Evolutionary conservation across 345 rosid species (phyloP), one percentile per base, ranked within the genome.

Genomic region (Theobroma cacao): DNA sequence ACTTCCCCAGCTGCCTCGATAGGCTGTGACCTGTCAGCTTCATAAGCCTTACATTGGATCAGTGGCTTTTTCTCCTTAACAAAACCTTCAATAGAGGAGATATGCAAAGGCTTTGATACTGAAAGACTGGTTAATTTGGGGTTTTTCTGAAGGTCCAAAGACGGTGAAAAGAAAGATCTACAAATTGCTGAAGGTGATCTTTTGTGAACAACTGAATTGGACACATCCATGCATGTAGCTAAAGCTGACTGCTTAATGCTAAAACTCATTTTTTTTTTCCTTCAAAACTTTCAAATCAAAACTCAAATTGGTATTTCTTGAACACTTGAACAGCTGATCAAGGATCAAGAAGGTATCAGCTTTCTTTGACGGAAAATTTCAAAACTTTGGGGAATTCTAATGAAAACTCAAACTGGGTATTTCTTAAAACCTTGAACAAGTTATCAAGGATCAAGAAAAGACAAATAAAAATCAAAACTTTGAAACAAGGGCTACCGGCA

Each of bases 31-130:
- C 81, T 80, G 52, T 93, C 98, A 0, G 98, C 98, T 80, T 92
- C 99, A 36, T 91, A 94, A 3, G 99, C 99, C 66, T 88, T 81
- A 79, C 99, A 92, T 76, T 82, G 87, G 77, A 83, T 77, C 85
- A 74, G 73, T 34, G 87, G 58, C 75, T 73, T 85, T 55, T 66
- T 80, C n/a, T 76, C 78, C 17, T 77, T 75, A 31, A 79, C 82
- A 55, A 80, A 74, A 45, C 83, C 69, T 53, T 83, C 75, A 52
- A 87, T 62, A 28, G 89, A 87, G 1, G 90, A 84, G 75, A 95
- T 80, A 71, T 90, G 91, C 45, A 95, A 63, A 4, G 98, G 98
- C 75, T 85, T 92, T 1, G 91, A 86, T 5, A 93, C 28, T 9
- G 90, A 86, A 43, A 90, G 80, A 55, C 73, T 52, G 55, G 83